Conservation (phyloP, 2,329 filamentous ascomycete species). For the Cercospora beticola region DNA sequence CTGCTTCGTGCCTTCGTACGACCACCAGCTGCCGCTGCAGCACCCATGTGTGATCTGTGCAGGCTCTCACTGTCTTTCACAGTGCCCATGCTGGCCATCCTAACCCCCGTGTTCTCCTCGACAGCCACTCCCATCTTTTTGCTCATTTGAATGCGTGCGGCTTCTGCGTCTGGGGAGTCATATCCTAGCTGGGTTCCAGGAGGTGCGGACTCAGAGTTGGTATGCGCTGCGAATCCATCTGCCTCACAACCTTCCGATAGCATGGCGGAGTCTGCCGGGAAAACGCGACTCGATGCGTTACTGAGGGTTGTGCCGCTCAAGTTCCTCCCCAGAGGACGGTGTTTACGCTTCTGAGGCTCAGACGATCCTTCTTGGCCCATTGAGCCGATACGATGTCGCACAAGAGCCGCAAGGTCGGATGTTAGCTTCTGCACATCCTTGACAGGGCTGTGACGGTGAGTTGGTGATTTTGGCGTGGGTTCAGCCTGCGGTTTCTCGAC, state of each 20-base stretch:
- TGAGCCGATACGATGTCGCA: constrained; percentile 22
- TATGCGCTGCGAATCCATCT: constrained; percentile 24
- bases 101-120: constrained; percentile 28
- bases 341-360: constrained; percentile 30
- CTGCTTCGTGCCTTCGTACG: constrained; percentile 3
- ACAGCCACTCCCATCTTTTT: constrained; percentile 35
- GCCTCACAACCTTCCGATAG: constrained; percentile 20
- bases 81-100: constrained; percentile 33
- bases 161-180: constrained; percentile 36
- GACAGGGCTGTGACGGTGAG: constrained; percentile 8
- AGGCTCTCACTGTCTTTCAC: constrained; percentile 33
- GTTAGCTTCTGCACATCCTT: constrained; percentile 23
- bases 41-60: constrained; percentile 5
- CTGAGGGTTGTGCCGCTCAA: constrained; percentile 29
- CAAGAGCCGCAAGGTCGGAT: constrained; percentile 28
- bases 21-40: constrained; percentile 12
- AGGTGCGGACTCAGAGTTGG: constrained; percentile 21
- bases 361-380: constrained; percentile 10
- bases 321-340: constrained; percentile 35
- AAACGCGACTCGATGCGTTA: not conserved
- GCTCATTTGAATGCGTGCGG: constrained; percentile 34
- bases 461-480: constrained; percentile 7
- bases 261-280: constrained; percentile 16
- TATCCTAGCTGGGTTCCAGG: constrained; percentile 40
- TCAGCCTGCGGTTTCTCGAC: constrained; percentile 12